Conservation (phyloP, 139 green algal species). For the Chlamydomonas applanata region DNA sequence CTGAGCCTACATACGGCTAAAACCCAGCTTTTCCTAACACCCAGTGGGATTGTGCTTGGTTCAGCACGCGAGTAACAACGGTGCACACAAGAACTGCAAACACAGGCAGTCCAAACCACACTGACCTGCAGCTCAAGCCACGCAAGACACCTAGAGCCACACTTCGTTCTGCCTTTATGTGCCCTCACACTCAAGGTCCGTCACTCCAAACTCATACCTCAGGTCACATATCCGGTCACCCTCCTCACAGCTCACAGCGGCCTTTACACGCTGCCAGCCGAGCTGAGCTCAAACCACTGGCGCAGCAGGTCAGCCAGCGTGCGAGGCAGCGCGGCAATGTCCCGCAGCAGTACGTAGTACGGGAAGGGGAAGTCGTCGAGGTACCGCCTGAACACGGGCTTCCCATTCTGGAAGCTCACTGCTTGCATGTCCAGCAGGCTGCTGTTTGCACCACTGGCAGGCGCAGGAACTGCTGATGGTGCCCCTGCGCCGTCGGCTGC, state of each 20-base stretch:
- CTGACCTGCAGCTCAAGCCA: too few species aligned
- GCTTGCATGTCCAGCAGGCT: constrained; percentile 88
- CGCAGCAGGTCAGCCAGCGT: constrained; percentile 90
- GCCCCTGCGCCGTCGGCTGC: neutral
- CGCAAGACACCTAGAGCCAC: too few species aligned
- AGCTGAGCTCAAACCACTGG: constrained; percentile 91
- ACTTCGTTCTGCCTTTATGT: too few species aligned
- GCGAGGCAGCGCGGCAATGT: constrained; percentile 81
- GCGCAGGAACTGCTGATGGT: constrained; percentile 2
- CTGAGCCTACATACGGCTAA: too few species aligned
- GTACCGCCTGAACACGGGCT: constrained; percentile 91
- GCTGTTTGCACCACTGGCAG: neutral
- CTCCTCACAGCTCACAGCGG: neutral
- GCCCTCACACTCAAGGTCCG: neutral
- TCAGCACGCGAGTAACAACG: too few species aligned
- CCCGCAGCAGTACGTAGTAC: constrained; percentile 92
- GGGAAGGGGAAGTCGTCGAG: constrained; percentile 98
- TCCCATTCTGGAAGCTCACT: constrained; percentile 83
- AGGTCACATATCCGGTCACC: neutral
- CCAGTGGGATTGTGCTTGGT: too few species aligned
- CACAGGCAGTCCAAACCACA: too few species aligned
- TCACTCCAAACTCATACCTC: neutral
- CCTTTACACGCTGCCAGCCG: neutral
- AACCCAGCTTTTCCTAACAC: too few species aligned
- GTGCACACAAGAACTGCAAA: too few species aligned